Conservation (phyloP, 805 yeast genomes). For the Groenewaldozyma salmanticensis region DNA sequence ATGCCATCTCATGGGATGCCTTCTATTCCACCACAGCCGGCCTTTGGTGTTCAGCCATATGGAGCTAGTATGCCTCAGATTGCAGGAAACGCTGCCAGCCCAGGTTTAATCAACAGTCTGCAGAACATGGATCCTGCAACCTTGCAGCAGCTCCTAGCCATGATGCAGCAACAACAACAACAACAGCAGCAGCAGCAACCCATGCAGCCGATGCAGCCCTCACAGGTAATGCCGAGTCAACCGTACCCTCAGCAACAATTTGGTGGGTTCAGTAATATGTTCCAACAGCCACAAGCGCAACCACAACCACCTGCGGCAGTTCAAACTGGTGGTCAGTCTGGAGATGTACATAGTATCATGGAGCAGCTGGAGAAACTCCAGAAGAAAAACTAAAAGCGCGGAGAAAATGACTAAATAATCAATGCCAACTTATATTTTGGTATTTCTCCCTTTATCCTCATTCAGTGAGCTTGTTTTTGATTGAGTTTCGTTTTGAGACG, state of each 20-base stretch:
- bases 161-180: conserved; percentile 20
- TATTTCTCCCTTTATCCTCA: no score
- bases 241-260: background rate
- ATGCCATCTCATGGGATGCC: background rate
- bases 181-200: conserved; percentile 5
- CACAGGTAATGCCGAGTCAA: conserved; percentile 1
- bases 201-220: conserved; percentile 4
- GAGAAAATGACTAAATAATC: no score
- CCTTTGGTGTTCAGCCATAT: background rate
- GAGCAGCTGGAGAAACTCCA: conserved; percentile 18
- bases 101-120: conserved; percentile 30
- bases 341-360: conserved; percentile 19
- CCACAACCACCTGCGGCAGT: conserved; percentile 3
- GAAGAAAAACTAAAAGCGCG: conserved; percentile 7
- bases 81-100: conserved; percentile 2
- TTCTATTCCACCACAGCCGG: background rate
- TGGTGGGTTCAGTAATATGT: background rate
- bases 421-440: no score
- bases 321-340: conserved; percentile 12
- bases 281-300: background rate
- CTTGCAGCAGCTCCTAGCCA: conserved; percentile 51
- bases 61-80: conserved; percentile 6
- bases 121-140: conserved; percentile 74
- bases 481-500: conserved; percentile 11
- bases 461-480: no score